These are phyloP conservation scores for Cryptococcus jaspeensis DNA, from an alignment of 1,284 basidiomycete genomes.

Conservation along the genomic window DNA sequence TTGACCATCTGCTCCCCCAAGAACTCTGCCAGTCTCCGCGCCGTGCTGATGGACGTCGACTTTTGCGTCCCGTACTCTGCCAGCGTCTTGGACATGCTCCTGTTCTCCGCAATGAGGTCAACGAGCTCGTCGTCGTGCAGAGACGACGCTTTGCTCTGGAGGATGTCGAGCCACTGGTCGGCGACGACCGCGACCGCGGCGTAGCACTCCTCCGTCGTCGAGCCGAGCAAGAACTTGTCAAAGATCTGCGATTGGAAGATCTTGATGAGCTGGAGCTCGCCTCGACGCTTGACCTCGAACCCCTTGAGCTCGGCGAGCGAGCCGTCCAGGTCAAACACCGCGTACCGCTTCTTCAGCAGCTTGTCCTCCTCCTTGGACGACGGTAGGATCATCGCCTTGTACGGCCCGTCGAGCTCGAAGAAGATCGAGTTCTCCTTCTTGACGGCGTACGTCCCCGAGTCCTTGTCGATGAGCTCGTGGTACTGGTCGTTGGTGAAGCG, in stretches of 20 bases:
- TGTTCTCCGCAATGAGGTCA: constrained; percentile 96
- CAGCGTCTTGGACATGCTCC: constrained; percentile 96
- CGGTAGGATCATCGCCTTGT: constrained; percentile 98
- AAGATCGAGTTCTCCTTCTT: constrained; percentile 99
- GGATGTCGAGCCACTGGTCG: constrained; percentile 95
- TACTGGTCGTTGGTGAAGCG: constrained; percentile 98
- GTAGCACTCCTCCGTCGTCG: constrained; percentile 93
- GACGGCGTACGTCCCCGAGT: constrained; percentile 78
- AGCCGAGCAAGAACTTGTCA: constrained; percentile 91
- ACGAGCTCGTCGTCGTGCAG: constrained; percentile 90
- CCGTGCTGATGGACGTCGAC: constrained; percentile 97
- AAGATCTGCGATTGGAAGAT: constrained; percentile 99
- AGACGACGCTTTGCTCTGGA: constrained; percentile 80
- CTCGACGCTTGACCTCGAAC: constrained; percentile 97
- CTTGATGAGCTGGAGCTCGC: constrained; percentile 98
- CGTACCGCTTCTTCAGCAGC: constrained; percentile 96
- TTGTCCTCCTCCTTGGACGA: constrained; percentile 99
- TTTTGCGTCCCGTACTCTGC: constrained; percentile 96
- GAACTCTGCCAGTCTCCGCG: constrained; percentile 92
- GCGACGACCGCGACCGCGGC: constrained; percentile 90
- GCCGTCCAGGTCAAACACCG: constrained; percentile 99
- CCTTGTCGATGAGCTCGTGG: constrained; percentile 78
- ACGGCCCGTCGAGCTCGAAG: constrained; percentile 98
- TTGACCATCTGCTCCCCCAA: constrained; percentile 98
- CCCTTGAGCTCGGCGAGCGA: constrained; percentile 96